phyloP scores from a whole-genome alignment of 257 asterid genomes.

The Cinchona pubescens region DNA sequence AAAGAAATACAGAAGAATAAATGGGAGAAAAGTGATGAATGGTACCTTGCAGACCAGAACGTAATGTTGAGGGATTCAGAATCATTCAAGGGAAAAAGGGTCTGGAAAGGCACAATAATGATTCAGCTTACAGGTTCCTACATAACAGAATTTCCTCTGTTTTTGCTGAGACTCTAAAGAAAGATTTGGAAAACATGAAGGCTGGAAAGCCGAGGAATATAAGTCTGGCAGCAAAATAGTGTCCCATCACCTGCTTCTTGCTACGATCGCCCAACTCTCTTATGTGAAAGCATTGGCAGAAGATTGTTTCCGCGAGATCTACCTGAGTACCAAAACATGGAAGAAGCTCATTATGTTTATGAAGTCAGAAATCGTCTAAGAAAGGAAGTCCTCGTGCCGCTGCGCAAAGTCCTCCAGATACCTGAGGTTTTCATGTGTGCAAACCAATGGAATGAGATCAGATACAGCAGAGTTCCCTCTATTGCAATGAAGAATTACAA shows the following conservation, averaged over 20 bases:
- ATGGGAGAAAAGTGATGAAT: not conserved
- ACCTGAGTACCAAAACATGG: slow-evolving; percentile 26
- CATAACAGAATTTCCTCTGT: slow-evolving; percentile 35
- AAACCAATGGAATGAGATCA: slow-evolving; percentile 35
- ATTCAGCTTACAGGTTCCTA: slow-evolving; percentile 33
- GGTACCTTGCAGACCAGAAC: too few relatives aligned
- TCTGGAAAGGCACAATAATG: slow-evolving; percentile 27
- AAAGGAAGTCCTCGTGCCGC: slow-evolving; percentile 53
- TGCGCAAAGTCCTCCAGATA: slow-evolving; percentile 36
- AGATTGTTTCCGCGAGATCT: slow-evolving; percentile 37
- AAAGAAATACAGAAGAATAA: not conserved
- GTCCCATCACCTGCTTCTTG: slow-evolving; percentile 47
- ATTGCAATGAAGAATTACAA: slow-evolving; percentile 49
- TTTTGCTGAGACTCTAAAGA: slow-evolving; percentile 37
- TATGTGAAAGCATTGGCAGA: slow-evolving; percentile 45
- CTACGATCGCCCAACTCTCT: slow-evolving; percentile 38
- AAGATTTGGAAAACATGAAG: slow-evolving; percentile 34
- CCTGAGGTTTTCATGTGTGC: slow-evolving; percentile 58
- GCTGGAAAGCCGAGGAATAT: slow-evolving; percentile 26
- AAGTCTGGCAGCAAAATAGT: slow-evolving; percentile 56
- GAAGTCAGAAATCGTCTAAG: slow-evolving; percentile 43
- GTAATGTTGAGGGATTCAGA: slow-evolving; percentile 19
- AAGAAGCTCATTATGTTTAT: slow-evolving; percentile 36
- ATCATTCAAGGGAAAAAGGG: slow-evolving; percentile 28
- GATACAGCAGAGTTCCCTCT: slow-evolving; percentile 44